Base-by-base conservation (phyloP, 2,329 filamentous ascomycete genomes). In the Coniochaeta sp. region DNA sequence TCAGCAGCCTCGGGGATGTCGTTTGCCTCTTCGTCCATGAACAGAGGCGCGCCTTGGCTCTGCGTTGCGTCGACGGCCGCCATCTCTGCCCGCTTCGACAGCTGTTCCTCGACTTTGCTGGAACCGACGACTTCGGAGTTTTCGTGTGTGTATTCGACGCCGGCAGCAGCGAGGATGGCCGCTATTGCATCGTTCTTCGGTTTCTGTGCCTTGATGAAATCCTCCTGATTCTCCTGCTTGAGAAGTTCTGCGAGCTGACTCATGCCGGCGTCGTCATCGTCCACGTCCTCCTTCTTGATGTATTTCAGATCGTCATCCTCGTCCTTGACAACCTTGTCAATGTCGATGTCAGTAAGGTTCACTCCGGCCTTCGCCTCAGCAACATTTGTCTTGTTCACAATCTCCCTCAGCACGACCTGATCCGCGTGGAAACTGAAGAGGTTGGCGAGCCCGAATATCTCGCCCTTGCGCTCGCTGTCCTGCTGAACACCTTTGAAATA, bases 321-420 rank as follows among this genome's bases (percentile, higher is more conserved):
- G 16, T 85, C 81, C 52, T 82, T 78, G 6, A 77, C 78, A 0
- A 81, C 82, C 63, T 85, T 79, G 17, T 88, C 83, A 67, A 90
- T 79, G 62, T 96, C 86, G 19, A 96, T 81, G 59, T 90, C 88
- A n/a, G 88, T 81, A 33, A 97, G 85, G 31, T 85, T 82, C 11
- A 98, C 89, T 0, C 92, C 93, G 0, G 89, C 91, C 69, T 88
- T 90, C 47, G 91, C 91, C 76, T 99, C 95, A 4, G 95, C 95
- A 58, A 99, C 87, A 68, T 99, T 99, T 31, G 95, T 98, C 74
- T 97, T 96, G 78, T 98, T 96, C 67, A 99, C 91, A 66, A 99
- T 98, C 60, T 97, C 91, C n/a, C 90, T 85, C 6, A 98, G 81
- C 16, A 97, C 81, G 14, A 96, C 83, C 62, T 89, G 89, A 65